phyloP scores from a whole-genome alignment of 441 rosid species.

The Omphalea diandra region DNA sequence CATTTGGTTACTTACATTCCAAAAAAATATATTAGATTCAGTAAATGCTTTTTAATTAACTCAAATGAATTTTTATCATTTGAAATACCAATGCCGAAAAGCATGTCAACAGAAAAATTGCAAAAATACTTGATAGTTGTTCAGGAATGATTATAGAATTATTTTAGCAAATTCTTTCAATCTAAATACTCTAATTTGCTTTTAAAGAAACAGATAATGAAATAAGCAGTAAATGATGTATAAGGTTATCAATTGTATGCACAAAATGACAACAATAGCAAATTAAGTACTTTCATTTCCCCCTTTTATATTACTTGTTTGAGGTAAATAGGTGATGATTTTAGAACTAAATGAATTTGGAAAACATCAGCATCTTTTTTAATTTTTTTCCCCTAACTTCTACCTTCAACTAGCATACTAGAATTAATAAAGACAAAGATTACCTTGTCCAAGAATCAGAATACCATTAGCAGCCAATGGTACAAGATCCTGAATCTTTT shows the following conservation, averaged over 20 bases:
- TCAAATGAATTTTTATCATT: neutral
- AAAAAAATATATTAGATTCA: neutral
- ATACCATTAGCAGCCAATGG: slow-evolving; percentile 50
- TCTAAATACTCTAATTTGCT: neutral
- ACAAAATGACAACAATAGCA: no score
- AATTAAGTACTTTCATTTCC: no score
- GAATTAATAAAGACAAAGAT: slow-evolving; percentile 7
- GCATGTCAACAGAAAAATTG: neutral
- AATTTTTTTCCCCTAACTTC: neutral
- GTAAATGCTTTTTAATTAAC: neutral
- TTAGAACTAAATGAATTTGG: neutral
- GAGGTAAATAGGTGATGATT: no score
- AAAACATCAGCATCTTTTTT: neutral
- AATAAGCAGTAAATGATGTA: neutral
- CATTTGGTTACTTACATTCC: neutral
- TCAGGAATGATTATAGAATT: no score
- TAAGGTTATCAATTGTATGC: neutral
- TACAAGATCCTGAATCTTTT: slow-evolving; percentile 59
- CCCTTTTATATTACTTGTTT: neutral
- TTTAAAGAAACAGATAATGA: neutral
- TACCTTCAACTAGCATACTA: neutral
- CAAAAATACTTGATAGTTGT: no score
- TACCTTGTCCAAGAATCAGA: slow-evolving; percentile 75
- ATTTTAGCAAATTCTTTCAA: no score
- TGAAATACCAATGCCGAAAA: neutral